Evolutionary conservation across 2,329 filamentous ascomycete genomes (phyloP), one percentile per base, ranked within the genome.

Genomic region (Penicillium sp.): DNA sequence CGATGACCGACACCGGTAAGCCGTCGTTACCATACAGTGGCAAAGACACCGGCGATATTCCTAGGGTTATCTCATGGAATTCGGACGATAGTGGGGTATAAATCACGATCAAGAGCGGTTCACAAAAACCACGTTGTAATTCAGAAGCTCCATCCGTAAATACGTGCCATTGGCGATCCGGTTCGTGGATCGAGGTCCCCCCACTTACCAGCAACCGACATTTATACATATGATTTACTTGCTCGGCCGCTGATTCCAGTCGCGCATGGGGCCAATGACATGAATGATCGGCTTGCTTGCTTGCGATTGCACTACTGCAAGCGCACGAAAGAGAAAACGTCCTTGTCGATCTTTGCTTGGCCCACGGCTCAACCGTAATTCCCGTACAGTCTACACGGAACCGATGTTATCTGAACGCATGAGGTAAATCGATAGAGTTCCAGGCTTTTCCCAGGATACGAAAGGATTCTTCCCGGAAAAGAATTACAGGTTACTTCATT

Each of bases 161-260:
- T 18, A 18, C n/a, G n/a, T 8, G n/a, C 5, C 33, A 35, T 18
- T 46, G 47, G 18, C 38, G 53, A 58, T 56, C 48, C 5, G 28
- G 50, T 57, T 57, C 45, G 53, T 54, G 31, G 49, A 48, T 48
- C 44, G 31, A 36, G 20, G 24, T 40, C 30, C 46, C 49, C 40
- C 31, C 33, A 35, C 33, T 35, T 35, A 36, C 49, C 24, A n/a
- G n/a, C 4, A 41, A 20, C 36, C 14, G 27, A 41, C 14, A 14
- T 30, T 14, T 36, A 16, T 35, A 36, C 20, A 16, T 38, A 46
- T 51, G 36, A 46, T 42, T n/a, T 28, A 27, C 22, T 41, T 16
- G 8, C 48, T 24, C 18, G 41, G 30, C 30, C 30, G 11, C 30
- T 3, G n/a, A 7, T 5, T 13, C n/a, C 33, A 35, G 33, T n/a